Conservation (phyloP, 2,329 filamentous ascomycete genomes). For the Fusarium solani-melongenae region DNA sequence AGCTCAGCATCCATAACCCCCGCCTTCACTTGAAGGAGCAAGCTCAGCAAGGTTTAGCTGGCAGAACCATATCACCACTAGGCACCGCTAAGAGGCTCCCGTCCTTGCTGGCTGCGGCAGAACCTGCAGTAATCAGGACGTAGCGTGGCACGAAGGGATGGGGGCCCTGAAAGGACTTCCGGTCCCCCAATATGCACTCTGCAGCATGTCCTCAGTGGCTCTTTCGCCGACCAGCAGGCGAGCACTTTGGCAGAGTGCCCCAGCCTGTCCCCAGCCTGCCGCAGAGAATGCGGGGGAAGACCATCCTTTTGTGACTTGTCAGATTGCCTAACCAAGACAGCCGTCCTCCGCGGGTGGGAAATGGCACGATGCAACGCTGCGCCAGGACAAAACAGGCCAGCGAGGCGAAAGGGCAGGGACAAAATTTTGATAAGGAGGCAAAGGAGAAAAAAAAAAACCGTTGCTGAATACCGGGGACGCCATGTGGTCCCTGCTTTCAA, state of each 20-base stretch:
- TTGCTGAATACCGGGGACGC: slow-evolving; percentile 24
- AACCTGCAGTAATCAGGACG: slow-evolving; percentile 32
- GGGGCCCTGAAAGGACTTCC: slow-evolving; percentile 6
- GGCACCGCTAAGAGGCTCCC: slow-evolving; percentile 7
- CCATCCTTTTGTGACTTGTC: slow-evolving; percentile 34
- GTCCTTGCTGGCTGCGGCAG: slow-evolving; percentile 28
- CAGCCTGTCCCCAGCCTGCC: not conserved
- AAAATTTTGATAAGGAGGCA: not conserved
- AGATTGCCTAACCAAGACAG: slow-evolving; percentile 36
- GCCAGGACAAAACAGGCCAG: slow-evolving; percentile 15
- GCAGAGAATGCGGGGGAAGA: slow-evolving; percentile 40
- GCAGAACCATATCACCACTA: slow-evolving; percentile 11
- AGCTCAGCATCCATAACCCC: slow-evolving; percentile 15
- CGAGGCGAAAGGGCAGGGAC: slow-evolving; percentile 8
- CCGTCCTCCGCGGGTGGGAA: slow-evolving; percentile 16
- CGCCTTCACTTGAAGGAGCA: slow-evolving; percentile 19
- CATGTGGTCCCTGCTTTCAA: slow-evolving; percentile 25
- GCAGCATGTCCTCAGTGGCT: slow-evolving; percentile 27
- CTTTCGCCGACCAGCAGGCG: slow-evolving; percentile 14
- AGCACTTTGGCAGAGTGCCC: slow-evolving; percentile 20
- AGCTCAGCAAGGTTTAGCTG: slow-evolving; percentile 9
- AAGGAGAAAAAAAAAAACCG: slow-evolving; percentile 4
- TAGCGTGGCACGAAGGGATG: not conserved
- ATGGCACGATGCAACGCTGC: slow-evolving; percentile 39
- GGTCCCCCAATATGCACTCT: slow-evolving; percentile 7